Evolutionary conservation across 257 asterid species (phyloP).

Genomic region (Fraxinus anomala): DNA sequence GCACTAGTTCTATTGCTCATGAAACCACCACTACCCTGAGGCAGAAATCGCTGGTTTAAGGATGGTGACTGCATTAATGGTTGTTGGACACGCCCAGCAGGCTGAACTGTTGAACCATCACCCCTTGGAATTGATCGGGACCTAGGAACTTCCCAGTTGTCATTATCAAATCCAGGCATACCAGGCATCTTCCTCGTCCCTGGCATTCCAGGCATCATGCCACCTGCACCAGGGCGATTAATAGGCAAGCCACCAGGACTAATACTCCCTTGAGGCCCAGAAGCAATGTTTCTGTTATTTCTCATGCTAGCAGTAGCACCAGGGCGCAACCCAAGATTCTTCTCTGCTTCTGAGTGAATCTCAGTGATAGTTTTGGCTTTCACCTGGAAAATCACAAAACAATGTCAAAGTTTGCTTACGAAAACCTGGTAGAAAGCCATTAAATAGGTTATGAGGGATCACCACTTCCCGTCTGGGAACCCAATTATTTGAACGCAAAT

Average conservation of each 20-base stretch:
- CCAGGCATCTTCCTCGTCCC: slow-evolving; percentile 88
- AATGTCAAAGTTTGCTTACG: neutral
- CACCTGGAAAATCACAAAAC: neutral
- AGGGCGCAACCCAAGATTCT: slow-evolving; percentile 85
- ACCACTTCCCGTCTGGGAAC: slow-evolving; percentile 95
- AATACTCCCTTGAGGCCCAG: slow-evolving; percentile 60
- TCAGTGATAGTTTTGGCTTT: slow-evolving; percentile 82
- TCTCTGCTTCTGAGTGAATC: slow-evolving; percentile 95
- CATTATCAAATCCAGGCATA: slow-evolving; percentile 56
- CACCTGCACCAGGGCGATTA: slow-evolving; percentile 83
- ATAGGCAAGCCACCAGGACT: slow-evolving; percentile 73
- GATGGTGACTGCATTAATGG: slow-evolving; percentile 61
- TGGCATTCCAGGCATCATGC: slow-evolving; percentile 99
- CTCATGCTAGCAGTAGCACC: slow-evolving; percentile 91
- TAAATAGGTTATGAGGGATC: neutral
- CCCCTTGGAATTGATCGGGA: slow-evolving; percentile 65
- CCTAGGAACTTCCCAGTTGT: slow-evolving; percentile 46
- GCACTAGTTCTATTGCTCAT: slow-evolving; percentile 66
- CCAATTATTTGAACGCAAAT: slow-evolving; percentile 81
- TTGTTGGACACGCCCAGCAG: slow-evolving; percentile 51
- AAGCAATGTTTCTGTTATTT: slow-evolving; percentile 47
- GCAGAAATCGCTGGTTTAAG: slow-evolving; percentile 52
- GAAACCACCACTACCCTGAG: slow-evolving; percentile 71
- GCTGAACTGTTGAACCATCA: neutral
- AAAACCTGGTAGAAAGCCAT: neutral